These are phyloP conservation scores for Metschnikowia picachoensis DNA, from an alignment of 805 yeast genomes.

Conservation along the genomic window DNA sequence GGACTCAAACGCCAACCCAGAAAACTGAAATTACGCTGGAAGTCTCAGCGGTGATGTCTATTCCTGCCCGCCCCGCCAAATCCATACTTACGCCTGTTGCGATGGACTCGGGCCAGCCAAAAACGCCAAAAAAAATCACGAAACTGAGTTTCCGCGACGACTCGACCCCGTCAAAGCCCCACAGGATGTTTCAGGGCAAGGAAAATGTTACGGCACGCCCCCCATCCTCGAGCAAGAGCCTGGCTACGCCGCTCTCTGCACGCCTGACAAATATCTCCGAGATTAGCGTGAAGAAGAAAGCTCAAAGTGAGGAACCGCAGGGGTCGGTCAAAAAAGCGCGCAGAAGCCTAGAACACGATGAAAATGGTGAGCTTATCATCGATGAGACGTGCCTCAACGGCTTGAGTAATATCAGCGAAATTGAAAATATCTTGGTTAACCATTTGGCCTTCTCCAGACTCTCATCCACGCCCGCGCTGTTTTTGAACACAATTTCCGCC, in stretches of 20 bases:
- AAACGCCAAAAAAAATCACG: constrained; percentile 6
- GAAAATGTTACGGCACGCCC: neutral
- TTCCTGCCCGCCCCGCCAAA: neutral
- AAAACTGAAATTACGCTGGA: too few relatives aligned
- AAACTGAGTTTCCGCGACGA: constrained; percentile 1
- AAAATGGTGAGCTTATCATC: constrained; percentile 27
- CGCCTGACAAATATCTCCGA: constrained; percentile 23
- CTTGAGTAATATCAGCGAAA: constrained; percentile 44
- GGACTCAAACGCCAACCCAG: too few relatives aligned
- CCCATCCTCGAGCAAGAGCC: constrained; percentile 5
- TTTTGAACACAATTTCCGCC: constrained; percentile 59
- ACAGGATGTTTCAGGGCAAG: neutral
- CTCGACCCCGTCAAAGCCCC: constrained; percentile 8
- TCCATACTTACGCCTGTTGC: constrained; percentile 6
- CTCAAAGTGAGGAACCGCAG: constrained; percentile 35
- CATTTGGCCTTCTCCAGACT: constrained; percentile 88
- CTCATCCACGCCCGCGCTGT: constrained; percentile 81
- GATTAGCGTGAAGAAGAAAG: constrained; percentile 22
- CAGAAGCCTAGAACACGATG: constrained; percentile 17
- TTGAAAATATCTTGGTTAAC: constrained; percentile 67
- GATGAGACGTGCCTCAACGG: constrained; percentile 21
- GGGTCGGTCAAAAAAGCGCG: constrained; percentile 15
- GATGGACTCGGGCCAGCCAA: neutral
- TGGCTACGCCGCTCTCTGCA: constrained; percentile 25
- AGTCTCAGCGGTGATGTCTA: too few relatives aligned